phyloP scores from a whole-genome alignment of 2,329 filamentous ascomycete genomes.

The Verticillium klebahnii region DNA sequence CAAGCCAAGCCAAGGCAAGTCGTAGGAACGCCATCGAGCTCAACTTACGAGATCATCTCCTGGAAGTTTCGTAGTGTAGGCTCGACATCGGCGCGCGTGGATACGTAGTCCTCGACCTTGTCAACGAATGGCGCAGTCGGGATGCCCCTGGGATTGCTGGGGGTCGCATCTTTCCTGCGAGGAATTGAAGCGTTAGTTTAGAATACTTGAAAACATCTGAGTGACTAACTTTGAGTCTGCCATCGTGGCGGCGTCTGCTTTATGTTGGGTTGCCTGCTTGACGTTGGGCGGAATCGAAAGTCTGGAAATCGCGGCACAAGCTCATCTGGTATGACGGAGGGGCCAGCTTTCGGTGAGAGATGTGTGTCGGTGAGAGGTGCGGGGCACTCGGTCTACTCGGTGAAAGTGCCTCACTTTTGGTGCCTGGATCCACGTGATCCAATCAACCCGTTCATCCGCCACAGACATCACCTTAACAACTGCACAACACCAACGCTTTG shows the following conservation, averaged over 20 bases:
- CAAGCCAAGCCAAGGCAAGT: background rate
- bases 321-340: no score
- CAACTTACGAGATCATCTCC: constrained; percentile 83
- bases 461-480: no score
- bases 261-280: no score
- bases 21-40: background rate
- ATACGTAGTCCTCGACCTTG: constrained; percentile 83
- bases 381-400: no score
- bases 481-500: no score
- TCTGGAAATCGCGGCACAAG: no score
- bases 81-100: constrained; percentile 74
- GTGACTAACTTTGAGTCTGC: background rate
- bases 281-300: no score
- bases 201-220: background rate
- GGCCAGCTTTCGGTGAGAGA: no score
- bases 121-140: constrained; percentile 82
- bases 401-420: no score
- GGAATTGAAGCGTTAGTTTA: background rate
- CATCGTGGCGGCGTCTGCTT: background rate
- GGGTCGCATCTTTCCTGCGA: constrained; percentile 42
- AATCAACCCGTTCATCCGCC: no score
- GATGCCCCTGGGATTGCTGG: constrained; percentile 78
- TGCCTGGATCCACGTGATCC: no score
- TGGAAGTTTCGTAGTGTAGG: constrained; percentile 77
- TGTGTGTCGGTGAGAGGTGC: no score